phyloP scores from a whole-genome alignment of 148 eudicot genomes.

The Amaranthus cruentus region DNA sequence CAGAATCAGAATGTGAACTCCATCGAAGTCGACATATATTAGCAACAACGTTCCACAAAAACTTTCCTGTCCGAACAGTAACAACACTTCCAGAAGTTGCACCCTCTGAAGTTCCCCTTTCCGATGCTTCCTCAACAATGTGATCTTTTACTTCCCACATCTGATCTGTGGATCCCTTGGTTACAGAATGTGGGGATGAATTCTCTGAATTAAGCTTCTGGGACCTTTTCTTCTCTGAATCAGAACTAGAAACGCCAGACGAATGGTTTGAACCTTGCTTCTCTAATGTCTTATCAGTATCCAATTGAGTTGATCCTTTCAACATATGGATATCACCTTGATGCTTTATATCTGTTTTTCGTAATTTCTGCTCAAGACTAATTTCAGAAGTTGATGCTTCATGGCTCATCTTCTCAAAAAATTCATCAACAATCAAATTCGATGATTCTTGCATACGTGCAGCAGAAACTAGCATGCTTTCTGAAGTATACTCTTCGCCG shows the following conservation, averaged over 20 bases:
- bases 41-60: conserved; percentile 60
- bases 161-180: conserved; percentile 57
- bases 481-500: conserved; percentile 32
- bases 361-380: conserved; percentile 29
- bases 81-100: conserved; percentile 28
- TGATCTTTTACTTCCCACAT: conserved; percentile 58
- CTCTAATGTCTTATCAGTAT: conserved; percentile 30
- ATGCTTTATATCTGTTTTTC: conserved; percentile 4
- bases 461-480: conserved; percentile 56
- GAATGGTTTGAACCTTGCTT: conserved; percentile 36
- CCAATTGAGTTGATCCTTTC: not conserved
- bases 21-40: conserved; percentile 58
- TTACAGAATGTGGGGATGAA: conserved; percentile 29
- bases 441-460: conserved; percentile 57
- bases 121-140: conserved; percentile 32
- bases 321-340: no score
- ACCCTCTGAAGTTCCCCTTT: conserved; percentile 30
- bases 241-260: conserved; percentile 30
- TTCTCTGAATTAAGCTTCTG: conserved; percentile 39
- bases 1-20: conserved; percentile 36
- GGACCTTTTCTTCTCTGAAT: conserved; percentile 26
- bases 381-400: conserved; percentile 47
- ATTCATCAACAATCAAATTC: conserved; percentile 47
- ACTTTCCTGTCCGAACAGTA: conserved; percentile 61
- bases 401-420: conserved; percentile 49